phyloP scores from a whole-genome alignment of 2,329 filamentous ascomycete species.

The Diaporthe citri region DNA sequence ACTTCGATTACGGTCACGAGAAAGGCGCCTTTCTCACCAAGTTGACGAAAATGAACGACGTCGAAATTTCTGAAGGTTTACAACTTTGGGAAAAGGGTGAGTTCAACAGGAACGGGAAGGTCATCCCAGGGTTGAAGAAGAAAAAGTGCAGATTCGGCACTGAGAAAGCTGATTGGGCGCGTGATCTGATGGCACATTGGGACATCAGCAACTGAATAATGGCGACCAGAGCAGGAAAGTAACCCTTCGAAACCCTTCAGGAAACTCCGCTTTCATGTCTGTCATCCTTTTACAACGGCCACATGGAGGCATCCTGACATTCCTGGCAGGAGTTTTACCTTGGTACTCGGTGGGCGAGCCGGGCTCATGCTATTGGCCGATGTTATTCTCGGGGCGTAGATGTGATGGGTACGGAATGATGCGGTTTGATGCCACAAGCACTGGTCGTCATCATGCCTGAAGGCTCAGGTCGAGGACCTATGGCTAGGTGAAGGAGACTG shows the following conservation, averaged over 20 bases:
- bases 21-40: not conserved
- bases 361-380: not conserved
- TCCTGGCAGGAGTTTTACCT: not conserved
- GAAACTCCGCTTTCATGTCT: too few relatives aligned
- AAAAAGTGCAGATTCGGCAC: too few relatives aligned
- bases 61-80: not conserved
- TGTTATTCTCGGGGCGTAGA: not conserved
- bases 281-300: not conserved
- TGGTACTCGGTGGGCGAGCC: too few relatives aligned
- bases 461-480: too few relatives aligned
- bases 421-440: not conserved
- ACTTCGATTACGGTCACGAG: not conserved
- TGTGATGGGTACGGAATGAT: not conserved
- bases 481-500: not conserved
- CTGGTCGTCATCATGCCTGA: not conserved
- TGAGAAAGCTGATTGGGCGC: not conserved
- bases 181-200: slow-evolving; percentile 2
- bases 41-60: not conserved
- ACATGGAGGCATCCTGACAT: too few relatives aligned
- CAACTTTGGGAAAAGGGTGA: not conserved
- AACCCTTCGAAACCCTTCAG: too few relatives aligned
- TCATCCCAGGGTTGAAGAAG: too few relatives aligned
- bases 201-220: not conserved
- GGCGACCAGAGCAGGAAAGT: not conserved
- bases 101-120: too few relatives aligned